Evolutionary conservation across 169 alveolate genomes (phyloP), one percentile per base, ranked within the genome.

Genomic region (Plasmodium berghei): DNA sequence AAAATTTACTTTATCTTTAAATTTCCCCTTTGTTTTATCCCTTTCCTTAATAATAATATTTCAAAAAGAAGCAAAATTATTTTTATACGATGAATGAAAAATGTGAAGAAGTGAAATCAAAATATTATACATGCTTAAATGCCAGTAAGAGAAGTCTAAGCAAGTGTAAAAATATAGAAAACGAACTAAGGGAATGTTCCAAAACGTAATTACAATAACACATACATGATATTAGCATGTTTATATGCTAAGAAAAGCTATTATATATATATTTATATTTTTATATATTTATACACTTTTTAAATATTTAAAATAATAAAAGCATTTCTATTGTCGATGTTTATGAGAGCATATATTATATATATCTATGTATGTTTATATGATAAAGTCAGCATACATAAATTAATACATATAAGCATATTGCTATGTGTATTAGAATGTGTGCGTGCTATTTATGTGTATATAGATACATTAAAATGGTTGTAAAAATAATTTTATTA

Each of bases 101-200:
- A 86, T 86, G 91, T 71, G 87, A 86, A 54, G 86, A 69, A 54
- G 55, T 70, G 42, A 86, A 86, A 86, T 28, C 52, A 59, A 86
- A 86, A 72, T 86, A 86, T 26, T 86, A 86, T 63, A 71, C 86
- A 5, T 86, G 91, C 58, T 86, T 86, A 54, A 86, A 86, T 86
- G 48, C 64, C 12, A 86, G 91, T 67, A 86, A 71, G 24, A 70
- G 91, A 55, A 70, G 61, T 59, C 91, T 87, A 4, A 55, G 45
- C 26, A 70, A 70, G 61, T 86, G 91, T 34, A 86, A 73, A 16
- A 46, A 9, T 2, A 63, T 86, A 20, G 91, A 86, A 86, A 45
- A 24, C n/a, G 91, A 86, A 24, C 52, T 86, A 55, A 69, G 91
- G 91, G 75, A n/a, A 54, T 86, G 91, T 28, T 86, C 91, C 14